phyloP scores from a whole-genome alignment of 306 rosid species.

The Chamaecrista fasciculata region DNA sequence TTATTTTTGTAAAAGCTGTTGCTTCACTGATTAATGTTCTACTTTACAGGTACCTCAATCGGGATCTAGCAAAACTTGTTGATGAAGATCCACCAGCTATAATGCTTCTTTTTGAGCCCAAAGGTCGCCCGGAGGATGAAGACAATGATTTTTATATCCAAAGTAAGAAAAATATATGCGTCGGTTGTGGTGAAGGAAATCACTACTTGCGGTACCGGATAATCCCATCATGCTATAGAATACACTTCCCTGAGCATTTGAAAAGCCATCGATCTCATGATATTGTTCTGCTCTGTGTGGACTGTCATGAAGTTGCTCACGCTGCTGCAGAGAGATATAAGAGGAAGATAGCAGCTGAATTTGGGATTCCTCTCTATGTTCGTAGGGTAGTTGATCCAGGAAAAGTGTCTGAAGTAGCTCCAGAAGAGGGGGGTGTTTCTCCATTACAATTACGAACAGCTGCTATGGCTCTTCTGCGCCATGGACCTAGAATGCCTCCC shows the following conservation, averaged over 20 bases:
- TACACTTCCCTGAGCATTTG: conserved; percentile 95
- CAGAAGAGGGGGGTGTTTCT: conserved; percentile 79
- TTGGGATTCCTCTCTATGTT: conserved; percentile 90
- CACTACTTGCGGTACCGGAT: conserved; percentile 92
- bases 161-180: conserved; percentile 92
- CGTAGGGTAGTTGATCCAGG: conserved; percentile 59
- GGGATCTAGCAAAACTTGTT: conserved; percentile 76
- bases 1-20: conserved; percentile 14
- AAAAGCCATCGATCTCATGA: conserved; percentile 98
- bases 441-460: conserved; percentile 87
- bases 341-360: conserved; percentile 73
- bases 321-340: conserved; percentile 96
- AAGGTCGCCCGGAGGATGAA: conserved; percentile 99
- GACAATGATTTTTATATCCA: conserved; percentile 90
- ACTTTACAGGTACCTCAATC: conserved; percentile 67
- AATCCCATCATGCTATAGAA: conserved; percentile 94
- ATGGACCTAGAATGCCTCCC: conserved; percentile 88
- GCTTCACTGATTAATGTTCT: conserved; percentile 31
- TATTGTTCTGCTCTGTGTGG: conserved; percentile 93
- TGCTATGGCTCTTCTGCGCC: conserved; percentile 92
- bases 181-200: conserved; percentile 92
- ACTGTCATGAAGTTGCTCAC: conserved; percentile 97
- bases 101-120: conserved; percentile 95
- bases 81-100: conserved; percentile 87
- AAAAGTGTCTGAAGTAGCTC: conserved; percentile 34